Base-by-base conservation (phyloP, 2,329 filamentous ascomycete genomes). In the Pseudofabraea citricarpa region DNA sequence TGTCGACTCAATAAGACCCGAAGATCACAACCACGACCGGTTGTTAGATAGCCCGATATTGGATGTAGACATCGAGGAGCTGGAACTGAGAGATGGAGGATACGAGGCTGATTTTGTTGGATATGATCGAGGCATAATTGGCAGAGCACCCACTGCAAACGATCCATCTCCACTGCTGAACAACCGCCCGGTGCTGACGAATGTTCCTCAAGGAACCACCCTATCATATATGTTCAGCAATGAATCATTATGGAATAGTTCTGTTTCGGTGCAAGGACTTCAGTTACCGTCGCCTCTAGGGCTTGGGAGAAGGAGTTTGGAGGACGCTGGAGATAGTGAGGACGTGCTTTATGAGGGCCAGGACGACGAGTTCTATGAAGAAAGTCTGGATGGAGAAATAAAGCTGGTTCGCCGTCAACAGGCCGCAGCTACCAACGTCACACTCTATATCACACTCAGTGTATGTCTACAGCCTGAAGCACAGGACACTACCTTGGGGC, bases 361-460 rank as follows among this genome's bases (percentile, higher is more conserved):
- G 16, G 26, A 29, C 9, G 45, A 46, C n/a, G 43, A 29, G 12
- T 21, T 29, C 8, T 35, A 41, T n/a, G 43, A 27, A 5, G 50
- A 46, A 10, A 44, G 36, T 10, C 43, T 47, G 9, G 36, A 39
- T 23, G 44, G 42, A 21, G 44, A 51, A 18, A 24, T 42, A 2
- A 43, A 43, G 18, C 26, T 58, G 16, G 35, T 31, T 16, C 18
- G 42, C 22, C 50, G 56, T 40, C 51, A 58, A 36, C 36, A 38
- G 4, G 45, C 15, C 31, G 44, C 51, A 21, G 44, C 22, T 20
- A 46, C 24, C 20, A 47, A 48, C 13, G 49, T 55, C 32, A 57
- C 51, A 5, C 41, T 97, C 3, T 96, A 85, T 63, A 74, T 98
- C 42, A 90, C 90, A 2, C 81, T 90, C 33, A 97, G 90, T 53